Conservation (phyloP, 2,329 filamentous ascomycete genomes). For the Graphium sp. region DNA sequence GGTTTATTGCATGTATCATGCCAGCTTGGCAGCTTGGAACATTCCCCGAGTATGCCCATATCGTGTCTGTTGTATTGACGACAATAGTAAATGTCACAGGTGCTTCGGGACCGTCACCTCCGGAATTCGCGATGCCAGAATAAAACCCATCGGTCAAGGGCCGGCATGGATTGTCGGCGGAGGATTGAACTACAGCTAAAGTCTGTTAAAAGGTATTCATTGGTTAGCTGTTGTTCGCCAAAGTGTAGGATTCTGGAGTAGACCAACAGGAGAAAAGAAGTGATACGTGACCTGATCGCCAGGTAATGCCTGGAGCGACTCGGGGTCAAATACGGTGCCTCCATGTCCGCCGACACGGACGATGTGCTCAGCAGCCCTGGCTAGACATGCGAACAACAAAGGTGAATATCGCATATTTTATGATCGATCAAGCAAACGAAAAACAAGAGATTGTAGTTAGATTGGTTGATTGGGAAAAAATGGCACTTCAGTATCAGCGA, state of each 20-base stretch:
- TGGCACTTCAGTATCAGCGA: background rate
- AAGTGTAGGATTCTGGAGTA: background rate
- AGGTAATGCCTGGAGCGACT: slow-evolving; percentile 13
- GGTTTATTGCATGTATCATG: slow-evolving; percentile 21
- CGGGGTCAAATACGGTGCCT: slow-evolving; percentile 18
- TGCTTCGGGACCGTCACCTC: background rate
- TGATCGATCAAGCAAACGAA: too few relatives aligned
- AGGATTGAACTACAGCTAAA: slow-evolving; percentile 22
- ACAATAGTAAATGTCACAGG: slow-evolving; percentile 24
- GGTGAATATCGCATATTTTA: background rate
- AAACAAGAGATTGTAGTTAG: slow-evolving; percentile 10
- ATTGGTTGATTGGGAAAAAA: slow-evolving; percentile 9
- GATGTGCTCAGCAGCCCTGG: slow-evolving; percentile 12
- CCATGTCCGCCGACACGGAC: slow-evolving; percentile 19
- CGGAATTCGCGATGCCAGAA: slow-evolving; percentile 17
- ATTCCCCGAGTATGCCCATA: slow-evolving; percentile 31
- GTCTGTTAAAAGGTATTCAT: slow-evolving; percentile 10
- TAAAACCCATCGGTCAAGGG: slow-evolving; percentile 19
- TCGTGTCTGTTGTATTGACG: slow-evolving; percentile 24
- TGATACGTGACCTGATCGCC: slow-evolving; percentile 22
- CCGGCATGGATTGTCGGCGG: slow-evolving; percentile 20
- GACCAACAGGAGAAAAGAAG: slow-evolving; percentile 18
- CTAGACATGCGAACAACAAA: slow-evolving; percentile 7
- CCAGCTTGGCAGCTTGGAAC: slow-evolving; percentile 25
- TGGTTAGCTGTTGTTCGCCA: background rate